Conservation (phyloP, 768 basidiomycete genomes). For the Pulveroboletus sp. region DNA sequence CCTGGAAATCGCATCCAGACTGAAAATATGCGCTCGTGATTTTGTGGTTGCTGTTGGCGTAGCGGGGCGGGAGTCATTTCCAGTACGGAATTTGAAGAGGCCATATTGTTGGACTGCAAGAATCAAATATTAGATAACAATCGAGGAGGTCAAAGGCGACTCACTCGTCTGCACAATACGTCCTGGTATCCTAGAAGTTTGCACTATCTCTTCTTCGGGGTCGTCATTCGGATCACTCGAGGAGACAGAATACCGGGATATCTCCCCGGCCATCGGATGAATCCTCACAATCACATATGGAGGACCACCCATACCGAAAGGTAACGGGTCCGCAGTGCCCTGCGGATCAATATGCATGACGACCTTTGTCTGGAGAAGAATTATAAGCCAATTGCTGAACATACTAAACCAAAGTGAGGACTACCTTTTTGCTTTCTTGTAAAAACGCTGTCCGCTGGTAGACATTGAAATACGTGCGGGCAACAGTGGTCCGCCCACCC, state of each 20-base stretch:
- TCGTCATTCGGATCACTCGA: constrained; percentile 73
- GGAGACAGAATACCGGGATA: constrained; percentile 73
- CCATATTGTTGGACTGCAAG: constrained; percentile 78
- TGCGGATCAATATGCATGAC: constrained; percentile 80
- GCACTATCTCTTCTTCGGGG: constrained; percentile 77
- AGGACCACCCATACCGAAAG: constrained; percentile 62
- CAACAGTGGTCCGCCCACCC: constrained; percentile 55
- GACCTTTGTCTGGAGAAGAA: constrained; percentile 64
- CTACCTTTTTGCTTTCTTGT: constrained; percentile 74
- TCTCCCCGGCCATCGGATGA: constrained; percentile 78
- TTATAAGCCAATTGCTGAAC: constrained; percentile 6
- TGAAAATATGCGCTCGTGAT: constrained; percentile 75
- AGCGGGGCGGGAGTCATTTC: constrained; percentile 69
- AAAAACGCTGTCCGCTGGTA: constrained; percentile 80
- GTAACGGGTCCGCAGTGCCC: constrained; percentile 71
- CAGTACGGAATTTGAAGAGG: constrained; percentile 82
- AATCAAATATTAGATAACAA: not conserved
- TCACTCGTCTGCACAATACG: constrained; percentile 80
- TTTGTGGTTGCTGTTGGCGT: constrained; percentile 81
- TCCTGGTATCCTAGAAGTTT: constrained; percentile 65
- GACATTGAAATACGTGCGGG: constrained; percentile 85
- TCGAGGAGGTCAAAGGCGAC: constrained; percentile 22
- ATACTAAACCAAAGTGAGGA: constrained; percentile 4
- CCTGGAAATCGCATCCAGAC: constrained; percentile 83
- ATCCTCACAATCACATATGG: constrained; percentile 79